These are phyloP conservation scores for Cicer yamashitae DNA, from an alignment of 306 rosid species.

Conservation along the genomic window DNA sequence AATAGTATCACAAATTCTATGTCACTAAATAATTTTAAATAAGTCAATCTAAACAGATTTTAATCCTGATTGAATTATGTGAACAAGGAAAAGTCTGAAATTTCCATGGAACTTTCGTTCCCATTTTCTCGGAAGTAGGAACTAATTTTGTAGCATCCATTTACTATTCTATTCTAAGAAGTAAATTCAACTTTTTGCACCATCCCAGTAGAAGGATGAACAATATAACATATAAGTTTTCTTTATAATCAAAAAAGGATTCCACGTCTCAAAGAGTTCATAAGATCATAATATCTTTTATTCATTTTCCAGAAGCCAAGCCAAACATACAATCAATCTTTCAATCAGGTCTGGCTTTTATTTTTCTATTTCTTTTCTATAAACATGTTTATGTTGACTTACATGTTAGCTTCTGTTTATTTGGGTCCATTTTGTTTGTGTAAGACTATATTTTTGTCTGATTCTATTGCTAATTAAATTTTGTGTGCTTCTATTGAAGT, in stretches of 20 bases:
- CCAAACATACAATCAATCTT: conserved; percentile 4
- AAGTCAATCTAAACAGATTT: too few species aligned
- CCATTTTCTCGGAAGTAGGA: background rate
- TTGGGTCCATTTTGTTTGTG: too few species aligned
- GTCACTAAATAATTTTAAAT: too few species aligned
- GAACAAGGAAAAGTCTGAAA: conserved; percentile 7
- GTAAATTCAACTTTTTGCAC: conserved; percentile 35
- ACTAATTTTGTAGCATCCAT: background rate
- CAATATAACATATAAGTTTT: background rate
- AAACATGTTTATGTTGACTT: conserved; percentile 3
- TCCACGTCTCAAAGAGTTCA: background rate
- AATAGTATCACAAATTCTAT: too few species aligned
- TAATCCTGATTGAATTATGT: too few species aligned
- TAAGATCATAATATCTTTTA: background rate
- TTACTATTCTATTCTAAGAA: conserved; percentile 15
- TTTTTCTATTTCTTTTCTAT: conserved; percentile 2
- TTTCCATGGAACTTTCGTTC: conserved; percentile 17
- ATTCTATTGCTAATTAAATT: background rate
- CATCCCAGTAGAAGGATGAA: background rate
- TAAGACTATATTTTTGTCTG: background rate
- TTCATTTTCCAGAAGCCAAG: conserved; percentile 27
- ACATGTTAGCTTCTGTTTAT: background rate
- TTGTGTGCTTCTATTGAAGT: too few species aligned
- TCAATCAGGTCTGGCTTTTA: conserved; percentile 11
- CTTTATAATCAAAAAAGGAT: background rate